Base-by-base conservation (phyloP, 768 basidiomycete species). In the Leccinum variicolor region DNA sequence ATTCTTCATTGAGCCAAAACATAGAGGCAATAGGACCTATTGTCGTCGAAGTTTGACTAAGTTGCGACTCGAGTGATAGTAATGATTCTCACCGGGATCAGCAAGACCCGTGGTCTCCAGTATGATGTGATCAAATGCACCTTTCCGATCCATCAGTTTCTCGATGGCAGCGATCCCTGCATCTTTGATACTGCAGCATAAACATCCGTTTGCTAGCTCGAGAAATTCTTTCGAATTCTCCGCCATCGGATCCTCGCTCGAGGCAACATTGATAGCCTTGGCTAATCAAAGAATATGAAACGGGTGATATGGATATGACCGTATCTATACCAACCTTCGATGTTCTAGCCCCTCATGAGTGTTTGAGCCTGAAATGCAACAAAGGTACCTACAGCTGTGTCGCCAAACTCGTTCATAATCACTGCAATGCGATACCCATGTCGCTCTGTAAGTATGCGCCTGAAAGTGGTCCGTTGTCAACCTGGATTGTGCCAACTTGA, bases 121-220 rank as follows among this genome's bases (percentile, higher is more conserved):
- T 45, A 99, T 76, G 61, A 99, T 97, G 71, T 98, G 89, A 73
- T 98, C 97, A 68, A 98, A 95, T 1, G 84, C 82, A 25, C 93
- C 94, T 66, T 89, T 92, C 54, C 84, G 82, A 63, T 81, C 76
- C 90, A 94, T 92, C 55, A 98, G 77, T 66, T 90, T 90, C 72
- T 97, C 93, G 53, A 99, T 97, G 7, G 97, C 94, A 21, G 94
- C 91, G 0, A 91, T 81, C 2, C 97, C 97, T 11, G 86, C 79
- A 69, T 98, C 95, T 66, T 97, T 96, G 75, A 98, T 92, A 58
- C 94, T 95, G 70, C 97, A 99, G 73, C 97, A 99, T n/a, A 99
- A 72, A 71, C 97, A 98, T 17, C 97, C 97, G 70, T 99, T 96
- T 1, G 94, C 87, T 1, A 98, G 81, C 64, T 97, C 94, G 10